Evolutionary conservation across 192 early-diverging fungal genomes (phyloP).

Genomic region (Entomortierella lignicola): DNA sequence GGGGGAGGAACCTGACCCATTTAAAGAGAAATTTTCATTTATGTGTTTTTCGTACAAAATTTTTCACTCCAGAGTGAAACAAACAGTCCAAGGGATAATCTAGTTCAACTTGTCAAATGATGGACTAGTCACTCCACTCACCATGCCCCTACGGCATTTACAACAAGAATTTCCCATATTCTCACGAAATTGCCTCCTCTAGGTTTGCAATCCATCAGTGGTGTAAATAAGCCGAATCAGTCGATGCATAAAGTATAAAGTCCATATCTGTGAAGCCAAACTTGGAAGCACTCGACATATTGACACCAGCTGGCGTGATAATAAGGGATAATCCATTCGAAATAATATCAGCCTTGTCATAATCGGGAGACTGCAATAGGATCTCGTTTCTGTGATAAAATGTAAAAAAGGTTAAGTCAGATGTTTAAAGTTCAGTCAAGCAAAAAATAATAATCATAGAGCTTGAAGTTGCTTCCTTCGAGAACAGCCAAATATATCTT

Average conservation of each 20-base stretch:
- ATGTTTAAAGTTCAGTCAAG: background rate
- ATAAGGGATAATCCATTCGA: constrained; percentile 26
- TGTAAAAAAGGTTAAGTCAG: background rate
- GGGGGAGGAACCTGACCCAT: no score
- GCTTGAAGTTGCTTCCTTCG: constrained; percentile 30
- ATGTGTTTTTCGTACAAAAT: no score
- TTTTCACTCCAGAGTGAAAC: no score
- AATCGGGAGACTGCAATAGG: constrained; percentile 37
- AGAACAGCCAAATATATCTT: constrained; percentile 51
- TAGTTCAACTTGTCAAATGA: background rate
- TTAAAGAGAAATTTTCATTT: no score
- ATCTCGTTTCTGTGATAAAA: constrained; percentile 34
- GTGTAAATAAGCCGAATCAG: constrained; percentile 32
- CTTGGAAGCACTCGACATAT: constrained; percentile 17
- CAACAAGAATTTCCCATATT: constrained; percentile 25
- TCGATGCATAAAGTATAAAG: constrained; percentile 32
- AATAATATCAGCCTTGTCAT: constrained; percentile 40
- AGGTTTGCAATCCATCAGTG: constrained; percentile 23
- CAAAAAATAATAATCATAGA: no score
- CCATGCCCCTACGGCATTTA: constrained; percentile 13
- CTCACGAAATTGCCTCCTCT: constrained; percentile 31
- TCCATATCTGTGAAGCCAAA: constrained; percentile 40
- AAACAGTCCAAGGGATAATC: no score
- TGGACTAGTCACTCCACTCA: background rate
- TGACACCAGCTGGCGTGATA: constrained; percentile 3